These are phyloP conservation scores for Ceratocystis albifundus DNA, from an alignment of 2,329 filamentous ascomycete genomes.

Conservation along the genomic window DNA sequence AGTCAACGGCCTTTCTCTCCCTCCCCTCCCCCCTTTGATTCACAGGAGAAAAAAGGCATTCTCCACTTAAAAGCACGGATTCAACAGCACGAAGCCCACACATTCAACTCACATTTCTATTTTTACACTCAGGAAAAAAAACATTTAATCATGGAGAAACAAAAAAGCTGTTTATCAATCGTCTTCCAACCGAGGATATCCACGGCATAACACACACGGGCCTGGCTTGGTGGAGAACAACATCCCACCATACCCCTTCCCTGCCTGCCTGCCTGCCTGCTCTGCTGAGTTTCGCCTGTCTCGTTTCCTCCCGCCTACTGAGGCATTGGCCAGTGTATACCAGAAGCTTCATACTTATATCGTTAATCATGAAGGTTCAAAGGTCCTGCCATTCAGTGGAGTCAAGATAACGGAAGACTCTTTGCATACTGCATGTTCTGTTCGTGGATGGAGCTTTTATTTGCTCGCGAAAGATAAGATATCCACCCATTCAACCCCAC, in stretches of 20 bases:
- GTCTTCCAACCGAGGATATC: not conserved
- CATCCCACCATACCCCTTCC: not conserved
- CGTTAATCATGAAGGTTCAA: not conserved
- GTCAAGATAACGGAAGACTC: not conserved
- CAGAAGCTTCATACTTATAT: not conserved
- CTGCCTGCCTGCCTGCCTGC: not conserved
- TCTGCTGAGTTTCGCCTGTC: not conserved
- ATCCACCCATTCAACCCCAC: not conserved
- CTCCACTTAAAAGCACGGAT: conserved; percentile 16
- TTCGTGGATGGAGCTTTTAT: not conserved
- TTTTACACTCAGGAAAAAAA: conserved; percentile 7
- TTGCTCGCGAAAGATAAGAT: not conserved
- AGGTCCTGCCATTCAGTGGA: not conserved
- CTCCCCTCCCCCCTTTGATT: not conserved
- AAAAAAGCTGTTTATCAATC: not conserved
- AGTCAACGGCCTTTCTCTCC: not conserved
- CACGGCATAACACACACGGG: not conserved
- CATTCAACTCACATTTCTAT: conserved; percentile 9
- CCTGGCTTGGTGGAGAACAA: not conserved
- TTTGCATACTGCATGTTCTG: not conserved
- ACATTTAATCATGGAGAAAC: conserved; percentile 3
- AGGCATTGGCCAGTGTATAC: not conserved
- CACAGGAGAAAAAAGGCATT: not conserved
- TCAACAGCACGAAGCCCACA: conserved; percentile 18
- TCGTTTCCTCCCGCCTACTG: not conserved